These are phyloP conservation scores for Ettlia oleoabundans DNA, from an alignment of 139 green algal species.

Conservation along the genomic window DNA sequence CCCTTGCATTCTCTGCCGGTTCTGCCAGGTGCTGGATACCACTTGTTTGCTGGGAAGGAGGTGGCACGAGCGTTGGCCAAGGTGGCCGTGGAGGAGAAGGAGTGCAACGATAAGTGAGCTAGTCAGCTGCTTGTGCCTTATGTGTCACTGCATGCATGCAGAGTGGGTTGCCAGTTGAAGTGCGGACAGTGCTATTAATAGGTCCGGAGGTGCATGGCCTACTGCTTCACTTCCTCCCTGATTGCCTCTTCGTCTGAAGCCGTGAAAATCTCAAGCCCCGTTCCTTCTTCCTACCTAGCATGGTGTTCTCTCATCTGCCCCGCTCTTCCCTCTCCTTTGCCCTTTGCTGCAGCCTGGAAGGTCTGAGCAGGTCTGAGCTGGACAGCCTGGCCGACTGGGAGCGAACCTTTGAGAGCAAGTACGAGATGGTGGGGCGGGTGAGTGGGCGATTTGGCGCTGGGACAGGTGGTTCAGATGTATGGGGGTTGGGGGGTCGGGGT, in stretches of 20 bases:
- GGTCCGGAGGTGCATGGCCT: too few species aligned
- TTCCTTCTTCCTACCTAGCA: too few species aligned
- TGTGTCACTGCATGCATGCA: too few species aligned
- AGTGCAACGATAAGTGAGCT: conserved; percentile 53
- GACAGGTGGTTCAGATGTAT: neutral
- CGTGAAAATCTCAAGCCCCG: too few species aligned
- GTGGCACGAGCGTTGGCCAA: conserved; percentile 66
- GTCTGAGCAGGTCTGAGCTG: conserved; percentile 50
- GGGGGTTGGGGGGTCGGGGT: neutral
- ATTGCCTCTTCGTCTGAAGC: too few species aligned
- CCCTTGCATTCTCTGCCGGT: too few species aligned
- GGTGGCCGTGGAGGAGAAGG: conserved; percentile 39
- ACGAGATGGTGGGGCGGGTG: conserved; percentile 64
- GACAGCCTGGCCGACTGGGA: conserved; percentile 58
- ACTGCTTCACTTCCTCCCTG: too few species aligned
- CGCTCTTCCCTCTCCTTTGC: neutral
- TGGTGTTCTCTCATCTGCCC: too few species aligned
- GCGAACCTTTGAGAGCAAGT: conserved; percentile 59
- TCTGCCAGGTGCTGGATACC: conserved; percentile 51
- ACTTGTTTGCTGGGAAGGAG: conserved; percentile 71
- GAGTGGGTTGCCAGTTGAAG: neutral
- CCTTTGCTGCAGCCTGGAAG: conserved; percentile 25
- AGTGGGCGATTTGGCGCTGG: neutral
- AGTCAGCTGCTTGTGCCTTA: too few species aligned
- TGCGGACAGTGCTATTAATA: too few species aligned